Evolutionary conservation across 2,329 filamentous ascomycete species (phyloP), one percentile per base, ranked within the genome.

Genomic region (Aspergillus jensenii): DNA sequence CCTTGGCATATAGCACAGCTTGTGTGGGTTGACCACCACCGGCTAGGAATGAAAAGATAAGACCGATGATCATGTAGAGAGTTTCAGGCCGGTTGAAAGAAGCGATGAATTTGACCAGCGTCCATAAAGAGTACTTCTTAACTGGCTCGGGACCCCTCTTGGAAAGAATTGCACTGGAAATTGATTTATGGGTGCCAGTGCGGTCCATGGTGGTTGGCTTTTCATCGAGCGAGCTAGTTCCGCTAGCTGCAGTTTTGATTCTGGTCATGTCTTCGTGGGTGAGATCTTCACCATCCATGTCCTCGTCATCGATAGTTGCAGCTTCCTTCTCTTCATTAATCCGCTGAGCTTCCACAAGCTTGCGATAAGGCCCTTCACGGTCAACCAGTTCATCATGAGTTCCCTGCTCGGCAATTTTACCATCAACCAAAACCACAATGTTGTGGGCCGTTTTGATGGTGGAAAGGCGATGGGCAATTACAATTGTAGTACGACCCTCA

Each of bases 371-470:
- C 19, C 85, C 87, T 62, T 84, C 78, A 59, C 76, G 81, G 64
- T 87, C 85, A 3, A 98, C 79, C 11, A 99, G 82, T 14, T 89
- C 82, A 58, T 93, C 85, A 71, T 98, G 95, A 0, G 86, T 93
- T 52, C 95, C 95, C 74, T 97, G 92, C 75, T 99, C 95, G 12
- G 96, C 82, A 59, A 99, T 96, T n/a, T 82, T 79, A 12, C 95
- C 95, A 60, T 87, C 78, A 4, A 87, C 84, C 88, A 99, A 93
- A 62, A 97, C 93, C 12, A 98, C 90, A 65, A 99, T 99, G 68
- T 96, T 97, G 74, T 98, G 90, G 0, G 93, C 93, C 62, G 92
- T 88, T 74, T 87, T 92, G 78, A 99, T 96, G 6, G 95, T 99
- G 0, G 92, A 96, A 8, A 99, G 82, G 65, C 93, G 88, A 78